Evolutionary conservation across 192 early-diverging fungal genomes (phyloP).

Genomic region (Obelidium mucronatum): DNA sequence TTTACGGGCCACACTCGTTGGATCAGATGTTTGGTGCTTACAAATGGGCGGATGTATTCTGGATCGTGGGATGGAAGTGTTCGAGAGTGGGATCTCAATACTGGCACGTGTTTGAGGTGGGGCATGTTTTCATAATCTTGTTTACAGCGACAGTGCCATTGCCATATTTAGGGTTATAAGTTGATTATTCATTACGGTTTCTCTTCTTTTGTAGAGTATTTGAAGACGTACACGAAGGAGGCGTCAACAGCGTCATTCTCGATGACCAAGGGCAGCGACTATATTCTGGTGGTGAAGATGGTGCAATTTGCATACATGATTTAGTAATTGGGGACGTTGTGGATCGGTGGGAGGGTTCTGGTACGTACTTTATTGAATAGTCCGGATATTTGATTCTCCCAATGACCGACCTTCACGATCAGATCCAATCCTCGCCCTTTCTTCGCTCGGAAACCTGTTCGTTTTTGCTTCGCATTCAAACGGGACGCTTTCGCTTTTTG

Average conservation of each 20-base stretch:
- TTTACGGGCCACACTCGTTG: conserved; percentile 42
- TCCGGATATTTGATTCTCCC: no score
- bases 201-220: conserved; percentile 2
- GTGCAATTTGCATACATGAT: conserved; percentile 36
- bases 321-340: conserved; percentile 21
- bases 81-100: conserved; percentile 33
- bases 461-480: no score
- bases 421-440: no score
- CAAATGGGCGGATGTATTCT: conserved; percentile 32
- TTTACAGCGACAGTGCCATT: conserved; percentile 6
- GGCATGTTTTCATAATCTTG: background rate
- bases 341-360: conserved; percentile 17
- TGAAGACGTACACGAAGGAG: conserved; percentile 18
- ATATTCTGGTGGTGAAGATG: conserved; percentile 37
- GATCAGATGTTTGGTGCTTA: conserved; percentile 33
- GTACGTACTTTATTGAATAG: background rate
- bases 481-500: conserved; percentile 19
- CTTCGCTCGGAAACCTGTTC: no score
- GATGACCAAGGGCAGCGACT: conserved; percentile 32
- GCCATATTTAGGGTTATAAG: background rate
- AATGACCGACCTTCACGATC: no score
- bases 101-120: conserved; percentile 15
- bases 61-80: conserved; percentile 46
- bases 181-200: background rate
- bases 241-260: conserved; percentile 28